phyloP scores from a whole-genome alignment of 2,329 filamentous ascomycete species.

The Malbranchea cinnamomea region DNA sequence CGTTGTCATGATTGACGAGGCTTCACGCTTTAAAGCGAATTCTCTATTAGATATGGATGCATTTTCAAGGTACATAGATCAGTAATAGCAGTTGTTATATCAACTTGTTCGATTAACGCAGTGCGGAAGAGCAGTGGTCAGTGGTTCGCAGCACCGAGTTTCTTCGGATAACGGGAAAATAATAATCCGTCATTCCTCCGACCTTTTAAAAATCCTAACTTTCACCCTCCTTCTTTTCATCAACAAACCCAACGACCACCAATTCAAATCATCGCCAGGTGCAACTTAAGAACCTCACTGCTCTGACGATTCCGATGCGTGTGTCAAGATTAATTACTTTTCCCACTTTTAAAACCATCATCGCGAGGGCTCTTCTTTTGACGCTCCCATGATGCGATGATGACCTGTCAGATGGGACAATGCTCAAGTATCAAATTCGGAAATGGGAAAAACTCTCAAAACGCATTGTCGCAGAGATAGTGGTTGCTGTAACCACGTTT shows the following conservation, averaged over 20 bases:
- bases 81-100: not conserved
- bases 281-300: slow-evolving; percentile 37
- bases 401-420: slow-evolving; percentile 33
- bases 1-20: not conserved
- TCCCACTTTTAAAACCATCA: slow-evolving; percentile 69
- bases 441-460: too few species aligned
- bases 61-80: slow-evolving; percentile 1
- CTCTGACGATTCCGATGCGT: slow-evolving; percentile 57
- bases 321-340: slow-evolving; percentile 48
- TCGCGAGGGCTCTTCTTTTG: slow-evolving; percentile 40
- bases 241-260: slow-evolving; percentile 47
- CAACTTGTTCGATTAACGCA: too few species aligned
- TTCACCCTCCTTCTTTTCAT: slow-evolving; percentile 22
- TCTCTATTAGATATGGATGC: slow-evolving; percentile 3
- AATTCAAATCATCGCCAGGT: slow-evolving; percentile 62
- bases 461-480: not conserved
- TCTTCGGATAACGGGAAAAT: too few species aligned
- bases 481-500: too few species aligned
- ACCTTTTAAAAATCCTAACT: slow-evolving; percentile 2
- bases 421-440: too few species aligned
- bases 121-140: too few species aligned
- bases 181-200: too few species aligned
- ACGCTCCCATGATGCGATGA: slow-evolving; percentile 31
- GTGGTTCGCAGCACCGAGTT: too few species aligned
- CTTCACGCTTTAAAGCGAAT: not conserved